These are phyloP conservation scores for Fimicolochytrium jonesii DNA, from an alignment of 192 early-diverging fungal genomes.

Conservation along the genomic window DNA sequence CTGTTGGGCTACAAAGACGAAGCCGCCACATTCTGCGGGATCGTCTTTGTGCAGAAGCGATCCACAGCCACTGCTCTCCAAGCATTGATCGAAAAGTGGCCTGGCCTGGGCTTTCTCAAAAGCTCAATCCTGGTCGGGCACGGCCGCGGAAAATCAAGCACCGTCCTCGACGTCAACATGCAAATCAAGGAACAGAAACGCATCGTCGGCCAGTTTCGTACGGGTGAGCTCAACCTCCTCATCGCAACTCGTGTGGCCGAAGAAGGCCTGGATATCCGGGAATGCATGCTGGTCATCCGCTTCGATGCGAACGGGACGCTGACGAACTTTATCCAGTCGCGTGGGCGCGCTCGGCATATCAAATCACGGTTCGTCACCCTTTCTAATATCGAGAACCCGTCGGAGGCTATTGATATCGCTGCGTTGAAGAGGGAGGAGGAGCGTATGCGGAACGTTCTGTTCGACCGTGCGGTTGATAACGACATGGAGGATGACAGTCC, in stretches of 20 bases:
- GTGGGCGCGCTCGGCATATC: constrained; percentile 70
- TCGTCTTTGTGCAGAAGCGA: constrained; percentile 77
- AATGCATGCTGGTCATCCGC: constrained; percentile 79
- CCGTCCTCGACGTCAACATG: neutral
- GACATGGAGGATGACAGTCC: constrained; percentile 1
- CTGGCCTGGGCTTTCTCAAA: constrained; percentile 7
- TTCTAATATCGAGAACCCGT: constrained; percentile 11
- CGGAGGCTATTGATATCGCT: neutral
- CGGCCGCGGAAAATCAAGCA: neutral
- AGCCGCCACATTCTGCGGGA: constrained; percentile 66
- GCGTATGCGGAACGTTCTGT: constrained; percentile 6
- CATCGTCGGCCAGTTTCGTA: constrained; percentile 65
- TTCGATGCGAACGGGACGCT: constrained; percentile 53
- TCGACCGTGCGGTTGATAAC: neutral
- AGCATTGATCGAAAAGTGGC: neutral
- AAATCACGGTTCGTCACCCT: constrained; percentile 70
- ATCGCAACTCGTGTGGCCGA: constrained; percentile 94
- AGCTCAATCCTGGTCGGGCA: constrained; percentile 13
- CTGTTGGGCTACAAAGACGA: constrained; percentile 44
- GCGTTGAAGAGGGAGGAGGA: neutral
- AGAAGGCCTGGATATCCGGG: constrained; percentile 90
- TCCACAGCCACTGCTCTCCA: constrained; percentile 51
- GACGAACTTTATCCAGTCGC: constrained; percentile 76
- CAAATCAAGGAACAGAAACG: constrained; percentile 45
- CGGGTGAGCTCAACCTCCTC: constrained; percentile 68